Evolutionary conservation across 2,329 filamentous ascomycete genomes (phyloP).

Genomic region (Pseudogymnoascus sp.): DNA sequence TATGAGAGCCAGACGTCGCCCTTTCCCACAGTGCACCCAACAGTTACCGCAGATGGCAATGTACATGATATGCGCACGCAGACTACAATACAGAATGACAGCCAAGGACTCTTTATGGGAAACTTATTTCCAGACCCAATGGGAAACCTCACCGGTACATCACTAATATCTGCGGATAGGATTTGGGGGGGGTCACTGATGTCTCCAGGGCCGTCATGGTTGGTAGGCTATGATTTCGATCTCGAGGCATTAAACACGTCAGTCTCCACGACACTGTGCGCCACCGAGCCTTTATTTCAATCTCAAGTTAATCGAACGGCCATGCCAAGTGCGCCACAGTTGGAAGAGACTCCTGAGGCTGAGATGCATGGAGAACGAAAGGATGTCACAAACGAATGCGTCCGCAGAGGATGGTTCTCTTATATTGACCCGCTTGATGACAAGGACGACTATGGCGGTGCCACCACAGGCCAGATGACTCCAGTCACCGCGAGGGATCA

Average conservation of each 20-base stretch:
- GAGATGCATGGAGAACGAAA: neutral
- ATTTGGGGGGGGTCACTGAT: neutral
- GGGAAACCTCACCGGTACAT: neutral
- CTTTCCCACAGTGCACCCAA: no score
- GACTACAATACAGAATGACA: neutral
- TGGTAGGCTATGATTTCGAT: slow-evolving; percentile 8
- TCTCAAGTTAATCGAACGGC: neutral
- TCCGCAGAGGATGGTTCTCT: neutral
- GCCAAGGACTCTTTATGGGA: neutral
- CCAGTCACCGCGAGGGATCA: neutral
- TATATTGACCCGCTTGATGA: neutral
- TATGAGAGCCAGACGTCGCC: no score
- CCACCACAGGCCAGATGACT: neutral
- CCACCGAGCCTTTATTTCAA: neutral
- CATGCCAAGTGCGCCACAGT: neutral
- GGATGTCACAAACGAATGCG: neutral
- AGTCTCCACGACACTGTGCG: neutral
- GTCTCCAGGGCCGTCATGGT: neutral
- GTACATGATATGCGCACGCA: no score
- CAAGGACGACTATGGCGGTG: neutral
- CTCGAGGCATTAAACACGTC: slow-evolving; percentile 10
- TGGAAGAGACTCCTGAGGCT: neutral
- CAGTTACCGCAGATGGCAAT: no score
- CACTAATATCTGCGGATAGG: neutral
- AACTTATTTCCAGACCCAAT: neutral